Evolutionary conservation across 805 yeast genomes (phyloP), one percentile per base, ranked within the genome.

Genomic region (Starmerella sp.): DNA sequence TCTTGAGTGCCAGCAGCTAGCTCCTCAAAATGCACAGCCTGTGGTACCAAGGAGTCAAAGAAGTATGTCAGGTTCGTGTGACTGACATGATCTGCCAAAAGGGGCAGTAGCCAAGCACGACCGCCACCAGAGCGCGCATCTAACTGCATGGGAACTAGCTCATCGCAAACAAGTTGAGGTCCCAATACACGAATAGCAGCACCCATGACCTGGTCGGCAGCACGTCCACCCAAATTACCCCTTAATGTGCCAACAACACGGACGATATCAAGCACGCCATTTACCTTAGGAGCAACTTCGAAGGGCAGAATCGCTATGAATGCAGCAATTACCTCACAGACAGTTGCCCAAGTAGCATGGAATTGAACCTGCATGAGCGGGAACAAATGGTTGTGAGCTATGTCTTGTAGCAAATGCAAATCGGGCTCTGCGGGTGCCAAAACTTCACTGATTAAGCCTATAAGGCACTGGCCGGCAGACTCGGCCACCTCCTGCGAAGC

Each of bases 51-150:
- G 39, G 81, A 74, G 28, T 70, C 69, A 56, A 77, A 75, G 69
- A 80, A 93, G 66, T 75, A 86, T 0, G 77, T 72, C 54, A 93
- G 73, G 48, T 77, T 75, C 1, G 97, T 84, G 63, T 80, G 77
- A 63, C 82, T 78, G 31, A 88, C 84, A 64, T 86, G 82, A 64
- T 90, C 97, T 71, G 97, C 83, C 58, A 93, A 76, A 36, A 93
- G 67, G 10, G 98, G 98, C 60, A 93, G 76, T 63, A 93, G 66
- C 97, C 97, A 93, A 47, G 97, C 97, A 67, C 97, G 80, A 47
- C 97, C 97, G n/a, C 82, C 77, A 44, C 76, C 75, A 35, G 72
- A 69, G 1, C 59, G 67, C 5, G 83, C 79, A 47, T 77, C 76
- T 63, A 93, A 75, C 65, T 91, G 88, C 65, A 93, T 74, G 6